Evolutionary conservation across 805 yeast genomes (phyloP).

Genomic region (Lipomyces lipofer): DNA sequence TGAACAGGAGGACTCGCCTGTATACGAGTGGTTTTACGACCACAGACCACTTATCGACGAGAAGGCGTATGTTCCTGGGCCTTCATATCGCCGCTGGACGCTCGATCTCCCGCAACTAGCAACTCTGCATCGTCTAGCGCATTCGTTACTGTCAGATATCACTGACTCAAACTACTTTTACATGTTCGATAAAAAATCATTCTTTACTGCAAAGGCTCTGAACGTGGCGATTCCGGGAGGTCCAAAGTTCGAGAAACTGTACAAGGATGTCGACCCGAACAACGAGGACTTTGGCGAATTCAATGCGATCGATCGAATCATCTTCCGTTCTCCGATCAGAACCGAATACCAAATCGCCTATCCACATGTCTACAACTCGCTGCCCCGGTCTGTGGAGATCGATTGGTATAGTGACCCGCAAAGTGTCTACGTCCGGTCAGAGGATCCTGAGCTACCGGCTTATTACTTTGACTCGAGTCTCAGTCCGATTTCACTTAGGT

Average conservation of each 20-base stretch:
- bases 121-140: conserved; percentile 62
- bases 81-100: conserved; percentile 73
- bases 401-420: conserved; percentile 67
- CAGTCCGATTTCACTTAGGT: conserved; percentile 54
- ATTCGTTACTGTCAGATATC: conserved; percentile 66
- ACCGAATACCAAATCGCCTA: conserved; percentile 86
- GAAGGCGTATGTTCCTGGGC: conserved; percentile 61
- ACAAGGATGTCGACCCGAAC: conserved; percentile 60
- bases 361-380: conserved; percentile 80
- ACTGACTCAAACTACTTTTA: conserved; percentile 62
- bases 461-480: conserved; percentile 56
- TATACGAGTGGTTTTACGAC: conserved; percentile 80
- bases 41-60: conserved; percentile 69
- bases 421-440: conserved; percentile 50
- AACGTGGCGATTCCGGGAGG: conserved; percentile 92
- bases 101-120: conserved; percentile 63
- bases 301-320: conserved; percentile 82
- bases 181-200: conserved; percentile 74
- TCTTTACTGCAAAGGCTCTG: conserved; percentile 87
- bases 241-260: conserved; percentile 88
- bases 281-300: conserved; percentile 88
- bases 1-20: conserved; percentile 58
- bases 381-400: conserved; percentile 63
- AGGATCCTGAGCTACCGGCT: conserved; percentile 53
- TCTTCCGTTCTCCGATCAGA: conserved; percentile 71